Percentiles rank a stretch among this genome's conserved stretches.
Evolutionary conservation across 257 asterid species (phyloP).

Genomic region (Fraxinus anomala): DNA sequence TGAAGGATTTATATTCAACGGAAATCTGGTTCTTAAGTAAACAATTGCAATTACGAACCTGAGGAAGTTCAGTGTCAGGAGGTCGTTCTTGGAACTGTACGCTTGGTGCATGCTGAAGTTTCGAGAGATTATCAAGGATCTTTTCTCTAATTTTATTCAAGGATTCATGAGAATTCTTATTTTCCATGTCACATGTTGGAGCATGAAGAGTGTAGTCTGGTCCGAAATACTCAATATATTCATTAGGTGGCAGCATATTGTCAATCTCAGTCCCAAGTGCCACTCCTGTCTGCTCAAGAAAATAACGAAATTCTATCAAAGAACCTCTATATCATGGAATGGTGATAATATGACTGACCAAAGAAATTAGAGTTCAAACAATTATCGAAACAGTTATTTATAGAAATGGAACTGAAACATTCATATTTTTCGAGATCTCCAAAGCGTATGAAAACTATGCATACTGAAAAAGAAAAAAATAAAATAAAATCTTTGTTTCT

Average conservation of each 20-base stretch:
- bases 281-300: conserved; percentile 50
- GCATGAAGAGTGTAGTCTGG: conserved; percentile 55
- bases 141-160: conserved; percentile 48
- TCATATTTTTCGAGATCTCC: not conserved
- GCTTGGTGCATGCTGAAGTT: conserved; percentile 64
- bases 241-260: conserved; percentile 55
- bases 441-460: no score
- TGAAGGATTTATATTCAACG: not conserved
- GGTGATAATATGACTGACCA: not conserved
- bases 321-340: not conserved
- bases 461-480: no score
- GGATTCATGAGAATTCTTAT: conserved; percentile 48
- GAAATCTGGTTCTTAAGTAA: not conserved
- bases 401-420: not conserved
- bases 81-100: conserved; percentile 60
- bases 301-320: not conserved
- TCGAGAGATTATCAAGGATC: conserved; percentile 55
- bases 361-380: not conserved
- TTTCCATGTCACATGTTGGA: conserved; percentile 63
- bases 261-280: conserved; percentile 60
- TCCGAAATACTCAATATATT: conserved; percentile 56
- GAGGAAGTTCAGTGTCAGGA: conserved; percentile 53
- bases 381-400: not conserved
- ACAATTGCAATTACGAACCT: conserved; percentile 37
- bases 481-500: no score